Percentiles rank a stretch among this genome's conserved stretches.
Conservation (phyloP, 169 alveolate species). For the Eimeria praecox region DNA sequence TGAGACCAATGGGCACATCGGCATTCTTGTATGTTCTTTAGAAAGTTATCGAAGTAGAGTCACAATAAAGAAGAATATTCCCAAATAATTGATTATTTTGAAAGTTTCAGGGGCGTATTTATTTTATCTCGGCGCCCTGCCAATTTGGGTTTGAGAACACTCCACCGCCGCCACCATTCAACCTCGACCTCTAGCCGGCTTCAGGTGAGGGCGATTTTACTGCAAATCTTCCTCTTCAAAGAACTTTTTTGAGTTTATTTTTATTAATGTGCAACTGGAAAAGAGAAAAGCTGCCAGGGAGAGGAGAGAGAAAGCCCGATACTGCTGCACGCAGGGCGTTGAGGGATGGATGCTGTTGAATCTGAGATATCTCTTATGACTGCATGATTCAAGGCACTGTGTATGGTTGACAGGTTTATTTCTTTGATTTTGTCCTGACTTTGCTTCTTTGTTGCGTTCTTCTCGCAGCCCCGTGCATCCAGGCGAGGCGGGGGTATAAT, state of each 20-base stretch:
- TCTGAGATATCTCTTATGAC: background rate
- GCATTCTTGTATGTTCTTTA: background rate
- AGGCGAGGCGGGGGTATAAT: background rate
- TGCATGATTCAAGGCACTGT: background rate
- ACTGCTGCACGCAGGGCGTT: background rate
- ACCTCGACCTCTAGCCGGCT: background rate
- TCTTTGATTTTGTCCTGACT: background rate
- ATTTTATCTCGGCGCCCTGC: background rate
- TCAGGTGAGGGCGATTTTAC: background rate
- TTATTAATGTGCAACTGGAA: background rate
- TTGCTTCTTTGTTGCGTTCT: background rate
- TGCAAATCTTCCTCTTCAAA: background rate
- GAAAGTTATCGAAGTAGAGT: background rate
- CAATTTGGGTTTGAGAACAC: background rate
- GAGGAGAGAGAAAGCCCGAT: background rate
- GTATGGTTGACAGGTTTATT: background rate
- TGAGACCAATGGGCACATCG: conserved; percentile 19
- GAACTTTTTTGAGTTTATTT: background rate
- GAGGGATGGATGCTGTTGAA: background rate
- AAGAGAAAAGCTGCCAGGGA: background rate
- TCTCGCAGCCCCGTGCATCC: background rate
- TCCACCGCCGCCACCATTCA: background rate
- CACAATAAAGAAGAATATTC: background rate
- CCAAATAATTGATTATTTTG: background rate
- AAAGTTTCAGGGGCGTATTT: background rate